These are phyloP conservation scores for Aschersonia sp. DNA, from an alignment of 2,329 filamentous ascomycete genomes.

Conservation along the genomic window DNA sequence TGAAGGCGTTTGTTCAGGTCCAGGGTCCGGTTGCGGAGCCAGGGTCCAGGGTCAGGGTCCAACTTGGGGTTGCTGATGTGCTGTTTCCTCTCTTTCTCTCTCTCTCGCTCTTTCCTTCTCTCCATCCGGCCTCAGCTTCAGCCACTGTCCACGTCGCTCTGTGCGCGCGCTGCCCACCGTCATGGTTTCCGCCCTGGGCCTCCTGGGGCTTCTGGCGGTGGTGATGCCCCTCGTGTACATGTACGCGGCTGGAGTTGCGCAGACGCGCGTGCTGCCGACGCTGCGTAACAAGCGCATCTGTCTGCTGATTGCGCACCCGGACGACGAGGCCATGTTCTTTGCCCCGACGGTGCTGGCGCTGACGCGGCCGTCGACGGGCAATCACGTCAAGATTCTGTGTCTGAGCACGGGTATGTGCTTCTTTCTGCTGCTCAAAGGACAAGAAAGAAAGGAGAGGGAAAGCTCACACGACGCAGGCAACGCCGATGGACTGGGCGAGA, in stretches of 20 bases:
- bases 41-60: no score
- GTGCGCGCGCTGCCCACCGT: no score
- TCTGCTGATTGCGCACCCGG: constrained; percentile 88
- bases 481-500: constrained; percentile 75
- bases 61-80: background rate
- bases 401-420: constrained; percentile 56
- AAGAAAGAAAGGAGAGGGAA: background rate
- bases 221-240: constrained; percentile 37
- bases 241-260: constrained; percentile 31
- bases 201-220: constrained; percentile 5
- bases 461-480: constrained; percentile 38
- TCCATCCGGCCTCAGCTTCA: no score
- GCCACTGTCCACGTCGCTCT: no score
- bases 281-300: constrained; percentile 76
- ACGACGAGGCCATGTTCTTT: constrained; percentile 99
- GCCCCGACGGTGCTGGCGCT: constrained; percentile 77
- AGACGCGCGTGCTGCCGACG: constrained; percentile 48
- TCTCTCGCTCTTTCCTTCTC: no score
- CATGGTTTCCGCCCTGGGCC: constrained; percentile 1
- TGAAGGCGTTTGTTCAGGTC: no score
- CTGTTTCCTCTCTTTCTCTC: background rate
- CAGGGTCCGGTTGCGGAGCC: no score
- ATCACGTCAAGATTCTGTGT: constrained; percentile 90
- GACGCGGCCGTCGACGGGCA: constrained; percentile 63
- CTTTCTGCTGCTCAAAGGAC: background rate